These are phyloP conservation scores for Fusarium dimerum DNA, from an alignment of 2,329 filamentous ascomycete genomes.

Conservation along the genomic window DNA sequence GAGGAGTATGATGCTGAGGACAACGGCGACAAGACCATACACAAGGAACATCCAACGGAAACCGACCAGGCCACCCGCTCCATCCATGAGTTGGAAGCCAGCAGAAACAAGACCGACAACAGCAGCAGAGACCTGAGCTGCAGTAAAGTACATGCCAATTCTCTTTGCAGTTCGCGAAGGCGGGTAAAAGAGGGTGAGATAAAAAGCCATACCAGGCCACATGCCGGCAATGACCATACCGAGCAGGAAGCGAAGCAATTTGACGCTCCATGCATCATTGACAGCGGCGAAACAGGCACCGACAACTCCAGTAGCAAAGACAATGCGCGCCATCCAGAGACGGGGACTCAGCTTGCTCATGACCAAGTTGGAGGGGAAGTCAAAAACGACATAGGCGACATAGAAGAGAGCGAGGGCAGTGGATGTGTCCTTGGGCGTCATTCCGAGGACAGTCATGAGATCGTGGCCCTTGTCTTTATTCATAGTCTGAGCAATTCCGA, in stretches of 20 bases:
- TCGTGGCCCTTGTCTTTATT: slow-evolving; percentile 72
- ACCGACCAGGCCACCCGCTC: slow-evolving; percentile 71
- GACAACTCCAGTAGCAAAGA: slow-evolving; percentile 82
- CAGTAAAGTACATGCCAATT: slow-evolving; percentile 88
- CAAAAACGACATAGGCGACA: slow-evolving; percentile 87
- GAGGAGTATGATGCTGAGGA: slow-evolving; percentile 71
- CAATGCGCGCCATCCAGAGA: slow-evolving; percentile 90
- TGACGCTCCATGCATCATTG: slow-evolving; percentile 80
- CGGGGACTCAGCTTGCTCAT: slow-evolving; percentile 85
- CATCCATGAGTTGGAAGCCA: slow-evolving; percentile 91
- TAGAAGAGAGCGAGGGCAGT: slow-evolving; percentile 88
- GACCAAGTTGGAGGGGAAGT: slow-evolving; percentile 83
- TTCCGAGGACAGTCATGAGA: slow-evolving; percentile 67
- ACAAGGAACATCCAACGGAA: slow-evolving; percentile 93
- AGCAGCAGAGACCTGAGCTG: slow-evolving; percentile 83
- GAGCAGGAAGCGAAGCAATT: slow-evolving; percentile 82
- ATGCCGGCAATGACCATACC: slow-evolving; percentile 88
- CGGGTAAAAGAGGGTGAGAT: slow-evolving; percentile 88
- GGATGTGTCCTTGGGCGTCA: slow-evolving; percentile 76
- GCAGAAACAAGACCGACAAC: slow-evolving; percentile 89
- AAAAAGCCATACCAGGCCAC: slow-evolving; percentile 96
- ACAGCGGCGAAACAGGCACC: slow-evolving; percentile 83
- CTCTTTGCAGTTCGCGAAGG: slow-evolving; percentile 83
- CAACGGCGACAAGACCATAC: slow-evolving; percentile 74
- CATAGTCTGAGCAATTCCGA: slow-evolving; percentile 94